Conservation (phyloP, 441 rosid genomes). For the Bruguiera hainesii region DNA sequence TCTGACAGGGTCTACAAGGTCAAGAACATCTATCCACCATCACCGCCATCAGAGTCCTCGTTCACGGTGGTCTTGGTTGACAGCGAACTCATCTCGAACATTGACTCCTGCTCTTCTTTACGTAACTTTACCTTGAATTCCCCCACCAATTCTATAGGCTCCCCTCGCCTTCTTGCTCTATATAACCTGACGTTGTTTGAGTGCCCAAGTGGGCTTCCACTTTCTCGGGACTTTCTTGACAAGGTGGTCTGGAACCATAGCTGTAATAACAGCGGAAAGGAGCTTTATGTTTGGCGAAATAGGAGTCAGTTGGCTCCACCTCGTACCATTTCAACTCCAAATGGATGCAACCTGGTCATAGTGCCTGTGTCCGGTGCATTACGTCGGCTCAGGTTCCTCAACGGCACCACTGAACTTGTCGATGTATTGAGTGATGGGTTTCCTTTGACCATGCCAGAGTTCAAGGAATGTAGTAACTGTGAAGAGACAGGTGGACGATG, state of each 20-base stretch:
- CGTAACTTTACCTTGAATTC: conserved; percentile 16
- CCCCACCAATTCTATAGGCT: background rate
- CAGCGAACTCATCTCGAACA: conserved; percentile 13
- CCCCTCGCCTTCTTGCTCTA: background rate
- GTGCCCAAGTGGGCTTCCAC: conserved; percentile 1
- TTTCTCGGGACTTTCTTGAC: conserved; percentile 8
- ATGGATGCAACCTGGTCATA: conserved; percentile 11
- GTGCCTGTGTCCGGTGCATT: conserved; percentile 22
- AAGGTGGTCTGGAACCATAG: background rate
- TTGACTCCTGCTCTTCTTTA: conserved; percentile 23
- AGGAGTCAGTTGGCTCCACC: background rate
- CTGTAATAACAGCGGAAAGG: background rate
- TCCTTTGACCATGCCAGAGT: conserved; percentile 27
- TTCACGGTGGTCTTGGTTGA: conserved; percentile 25
- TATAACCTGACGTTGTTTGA: conserved; percentile 18
- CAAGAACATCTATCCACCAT: conserved; percentile 3
- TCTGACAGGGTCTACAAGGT: conserved; percentile 5
- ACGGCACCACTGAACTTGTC: background rate
- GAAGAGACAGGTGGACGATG: conserved; percentile 17
- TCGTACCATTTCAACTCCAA: background rate
- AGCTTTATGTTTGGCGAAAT: conserved; percentile 8
- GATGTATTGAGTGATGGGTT: conserved; percentile 23
- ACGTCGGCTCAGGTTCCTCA: background rate
- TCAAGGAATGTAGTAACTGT: conserved; percentile 16
- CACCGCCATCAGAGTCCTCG: background rate